Evolutionary conservation across 2,329 filamentous ascomycete species (phyloP).

Genomic region (Phyllosticta capitalensis): DNA sequence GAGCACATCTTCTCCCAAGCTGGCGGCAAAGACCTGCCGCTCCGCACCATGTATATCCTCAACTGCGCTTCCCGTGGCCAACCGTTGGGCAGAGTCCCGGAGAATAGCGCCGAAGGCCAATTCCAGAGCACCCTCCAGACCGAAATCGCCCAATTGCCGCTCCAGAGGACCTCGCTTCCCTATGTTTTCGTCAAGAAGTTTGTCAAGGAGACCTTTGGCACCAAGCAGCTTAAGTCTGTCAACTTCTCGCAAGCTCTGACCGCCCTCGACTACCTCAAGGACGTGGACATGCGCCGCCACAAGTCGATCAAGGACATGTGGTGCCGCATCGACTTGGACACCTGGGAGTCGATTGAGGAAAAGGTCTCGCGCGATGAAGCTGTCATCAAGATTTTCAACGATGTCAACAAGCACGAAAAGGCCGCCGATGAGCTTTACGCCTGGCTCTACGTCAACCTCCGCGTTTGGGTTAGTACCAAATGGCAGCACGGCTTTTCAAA

Average conservation of each 20-base stretch:
- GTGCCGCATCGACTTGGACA: constrained; percentile 8
- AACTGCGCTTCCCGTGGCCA: constrained; percentile 49
- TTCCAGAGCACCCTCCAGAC: constrained; percentile 44
- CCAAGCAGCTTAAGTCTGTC: constrained; percentile 43
- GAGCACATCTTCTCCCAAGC: constrained; percentile 50
- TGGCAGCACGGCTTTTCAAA: not conserved
- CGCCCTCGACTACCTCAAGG: constrained; percentile 56
- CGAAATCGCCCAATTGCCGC: constrained; percentile 49
- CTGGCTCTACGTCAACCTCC: constrained; percentile 51
- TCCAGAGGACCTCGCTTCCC: constrained; percentile 52
- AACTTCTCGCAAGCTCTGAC: constrained; percentile 58
- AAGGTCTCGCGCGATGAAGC: constrained; percentile 44
- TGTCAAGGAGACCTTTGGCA: constrained; percentile 30
- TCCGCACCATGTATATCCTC: constrained; percentile 58
- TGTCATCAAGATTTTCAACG: constrained; percentile 19
- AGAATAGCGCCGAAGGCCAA: constrained; percentile 25
- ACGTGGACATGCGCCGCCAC: constrained; percentile 50
- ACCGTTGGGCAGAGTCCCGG: constrained; percentile 26
- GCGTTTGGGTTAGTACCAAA: constrained; percentile 49
- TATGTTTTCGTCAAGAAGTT: constrained; percentile 55
- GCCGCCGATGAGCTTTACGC: constrained; percentile 37
- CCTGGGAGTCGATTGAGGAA: constrained; percentile 22
- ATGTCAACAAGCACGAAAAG: constrained; percentile 5
- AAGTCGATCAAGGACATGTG: constrained; percentile 39
- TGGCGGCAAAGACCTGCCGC: constrained; percentile 54